These are phyloP conservation scores for Rhodotorula paludigena DNA, from an alignment of 768 basidiomycete species.

Conservation along the genomic window DNA sequence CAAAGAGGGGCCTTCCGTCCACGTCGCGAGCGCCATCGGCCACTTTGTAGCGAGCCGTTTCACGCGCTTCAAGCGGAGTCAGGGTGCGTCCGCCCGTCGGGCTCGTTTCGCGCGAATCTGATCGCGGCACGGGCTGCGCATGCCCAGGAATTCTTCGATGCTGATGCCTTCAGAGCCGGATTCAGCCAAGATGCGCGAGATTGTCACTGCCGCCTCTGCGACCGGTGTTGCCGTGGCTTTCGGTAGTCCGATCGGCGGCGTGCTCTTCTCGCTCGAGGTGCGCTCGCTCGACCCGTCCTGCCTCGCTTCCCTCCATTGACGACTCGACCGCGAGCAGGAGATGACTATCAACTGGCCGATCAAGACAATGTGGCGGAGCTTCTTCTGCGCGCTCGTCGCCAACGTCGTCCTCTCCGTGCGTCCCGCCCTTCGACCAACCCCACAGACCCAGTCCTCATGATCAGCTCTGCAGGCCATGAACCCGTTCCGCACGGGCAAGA, in stretches of 20 bases:
- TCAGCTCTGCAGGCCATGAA: conserved; percentile 72
- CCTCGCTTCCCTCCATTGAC: not conserved
- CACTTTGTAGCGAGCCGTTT: conserved; percentile 82
- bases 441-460: fast-evolving
- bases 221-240: conserved; percentile 98
- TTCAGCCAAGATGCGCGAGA: conserved; percentile 66
- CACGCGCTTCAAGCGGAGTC: conserved; percentile 72
- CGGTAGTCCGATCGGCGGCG: conserved; percentile 95
- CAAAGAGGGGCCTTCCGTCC: conserved; percentile 97
- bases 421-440: conserved; percentile 29
- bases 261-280: conserved; percentile 94
- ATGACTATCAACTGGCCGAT: conserved; percentile 97
- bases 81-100: conserved; percentile 57
- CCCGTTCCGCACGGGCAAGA: conserved; percentile 93
- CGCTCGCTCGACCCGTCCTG: conserved; percentile 18
- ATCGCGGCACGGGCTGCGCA: no score
- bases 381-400: conserved; percentile 93
- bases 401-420: conserved; percentile 90
- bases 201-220: conserved; percentile 89
- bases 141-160: no score
- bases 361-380: conserved; percentile 97
- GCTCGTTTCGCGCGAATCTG: conserved; percentile 43
- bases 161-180: conserved; percentile 29
- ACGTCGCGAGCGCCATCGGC: conserved; percentile 92
- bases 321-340: conserved; percentile 59